Evolutionary conservation across 768 basidiomycete species (phyloP).

Genomic region (Lactifluus volemus): DNA sequence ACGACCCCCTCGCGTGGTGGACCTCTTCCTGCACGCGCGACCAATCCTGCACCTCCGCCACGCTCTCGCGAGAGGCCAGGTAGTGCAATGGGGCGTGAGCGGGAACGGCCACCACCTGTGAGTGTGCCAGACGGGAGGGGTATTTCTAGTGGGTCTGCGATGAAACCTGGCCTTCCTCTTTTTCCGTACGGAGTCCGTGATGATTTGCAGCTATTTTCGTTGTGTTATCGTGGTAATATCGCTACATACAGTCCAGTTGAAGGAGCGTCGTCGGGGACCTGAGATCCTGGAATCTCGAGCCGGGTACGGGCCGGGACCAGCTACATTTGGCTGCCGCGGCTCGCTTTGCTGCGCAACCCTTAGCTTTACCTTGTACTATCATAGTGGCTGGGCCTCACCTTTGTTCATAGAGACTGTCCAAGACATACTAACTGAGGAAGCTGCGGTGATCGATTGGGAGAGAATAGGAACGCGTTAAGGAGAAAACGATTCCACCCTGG

Average conservation of each 20-base stretch:
- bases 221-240: neutral
- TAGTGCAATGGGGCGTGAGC: conserved; percentile 34
- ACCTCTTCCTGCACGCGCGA: neutral
- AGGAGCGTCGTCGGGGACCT: too few relatives aligned
- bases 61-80: conserved; percentile 60
- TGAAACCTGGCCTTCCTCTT: neutral
- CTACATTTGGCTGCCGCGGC: too few relatives aligned
- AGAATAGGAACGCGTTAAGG: neutral
- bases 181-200: neutral
- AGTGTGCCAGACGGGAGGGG: conserved; percentile 53
- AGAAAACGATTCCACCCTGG: neutral
- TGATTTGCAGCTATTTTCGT: neutral
- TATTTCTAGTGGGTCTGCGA: conserved; percentile 38
- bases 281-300: neutral
- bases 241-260: too few relatives aligned
- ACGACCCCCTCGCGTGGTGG: neutral
- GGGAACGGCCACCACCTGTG: conserved; percentile 38
- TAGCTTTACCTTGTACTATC: neutral
- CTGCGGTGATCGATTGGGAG: neutral
- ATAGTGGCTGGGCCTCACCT: neutral
- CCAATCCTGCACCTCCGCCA: conserved; percentile 49
- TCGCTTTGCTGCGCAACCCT: too few relatives aligned
- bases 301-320: too few relatives aligned
- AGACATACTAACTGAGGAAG: neutral
- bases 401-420: neutral